These are phyloP conservation scores for Zasmidium citrigriseum DNA, from an alignment of 2,329 filamentous ascomycete genomes.

Conservation along the genomic window DNA sequence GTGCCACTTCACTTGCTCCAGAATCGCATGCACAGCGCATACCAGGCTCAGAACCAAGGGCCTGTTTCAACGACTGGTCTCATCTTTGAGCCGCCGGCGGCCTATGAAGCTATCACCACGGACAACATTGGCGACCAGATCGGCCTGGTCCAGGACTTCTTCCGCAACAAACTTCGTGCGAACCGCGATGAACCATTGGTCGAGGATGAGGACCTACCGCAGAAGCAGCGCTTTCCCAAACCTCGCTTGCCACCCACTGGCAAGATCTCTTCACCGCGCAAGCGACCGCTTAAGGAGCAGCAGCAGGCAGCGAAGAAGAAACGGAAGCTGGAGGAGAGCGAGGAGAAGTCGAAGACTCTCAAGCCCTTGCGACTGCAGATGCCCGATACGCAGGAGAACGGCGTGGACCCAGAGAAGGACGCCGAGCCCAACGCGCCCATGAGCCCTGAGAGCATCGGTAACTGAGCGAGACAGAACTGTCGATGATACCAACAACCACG, in stretches of 20 bases:
- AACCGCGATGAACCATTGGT: constrained; percentile 80
- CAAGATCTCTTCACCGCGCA: constrained; percentile 84
- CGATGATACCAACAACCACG: not conserved
- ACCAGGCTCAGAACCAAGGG: constrained; percentile 73
- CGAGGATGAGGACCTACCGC: constrained; percentile 92
- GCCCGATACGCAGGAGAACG: constrained; percentile 46
- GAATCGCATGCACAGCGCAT: constrained; percentile 81
- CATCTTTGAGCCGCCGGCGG: constrained; percentile 67
- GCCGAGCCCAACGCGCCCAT: constrained; percentile 75
- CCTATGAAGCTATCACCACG: constrained; percentile 75
- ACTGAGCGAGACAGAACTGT: not conserved
- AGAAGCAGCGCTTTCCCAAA: constrained; percentile 76
- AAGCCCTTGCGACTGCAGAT: constrained; percentile 54
- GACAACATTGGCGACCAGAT: constrained; percentile 79
- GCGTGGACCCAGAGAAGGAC: constrained; percentile 62
- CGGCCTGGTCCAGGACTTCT: constrained; percentile 87
- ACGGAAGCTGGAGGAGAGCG: constrained; percentile 64
- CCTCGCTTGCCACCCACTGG: constrained; percentile 69
- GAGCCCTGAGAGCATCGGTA: constrained; percentile 73
- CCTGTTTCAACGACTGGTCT: constrained; percentile 60
- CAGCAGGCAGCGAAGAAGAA: constrained; percentile 84
- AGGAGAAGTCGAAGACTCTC: constrained; percentile 36
- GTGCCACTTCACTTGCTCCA: constrained; percentile 94
- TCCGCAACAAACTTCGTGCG: constrained; percentile 82
- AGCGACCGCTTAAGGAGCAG: constrained; percentile 78